These are phyloP conservation scores for Ophiosphaerella korrae DNA, from an alignment of 2,329 filamentous ascomycete species.

Conservation along the genomic window DNA sequence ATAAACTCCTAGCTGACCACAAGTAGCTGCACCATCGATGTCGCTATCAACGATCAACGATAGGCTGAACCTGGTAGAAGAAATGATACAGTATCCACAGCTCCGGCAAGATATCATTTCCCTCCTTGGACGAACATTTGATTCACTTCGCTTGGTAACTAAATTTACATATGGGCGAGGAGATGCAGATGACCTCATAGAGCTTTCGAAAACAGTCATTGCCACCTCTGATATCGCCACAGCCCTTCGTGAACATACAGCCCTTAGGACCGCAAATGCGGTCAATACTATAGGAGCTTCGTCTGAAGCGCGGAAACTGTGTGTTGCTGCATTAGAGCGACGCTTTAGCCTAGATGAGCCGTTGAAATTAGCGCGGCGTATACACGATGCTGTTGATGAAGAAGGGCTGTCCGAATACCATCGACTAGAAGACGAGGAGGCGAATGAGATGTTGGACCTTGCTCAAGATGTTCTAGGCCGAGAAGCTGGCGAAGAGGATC, in stretches of 20 bases:
- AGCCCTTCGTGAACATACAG: conserved; percentile 29
- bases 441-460: conserved; percentile 71
- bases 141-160: conserved; percentile 87
- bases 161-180: conserved; percentile 92
- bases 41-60: conserved; percentile 77
- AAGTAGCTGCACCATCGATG: conserved; percentile 78
- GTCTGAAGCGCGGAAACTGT: conserved; percentile 28
- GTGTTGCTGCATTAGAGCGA: conserved; percentile 51
- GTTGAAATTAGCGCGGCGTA: conserved; percentile 69
- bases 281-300: conserved; percentile 6
- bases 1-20: conserved; percentile 3
- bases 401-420: conserved; percentile 85
- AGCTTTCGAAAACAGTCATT: conserved; percentile 78
- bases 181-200: conserved; percentile 88
- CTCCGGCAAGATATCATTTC: conserved; percentile 72
- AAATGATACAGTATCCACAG: conserved; percentile 69
- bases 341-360: conserved; percentile 72
- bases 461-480: conserved; percentile 72
- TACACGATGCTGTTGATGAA: conserved; percentile 84
- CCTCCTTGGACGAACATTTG: conserved; percentile 75
- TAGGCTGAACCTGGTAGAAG: conserved; percentile 79
- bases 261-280: conserved; percentile 21
- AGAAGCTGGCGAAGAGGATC: conserved; percentile 67
- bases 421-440: conserved; percentile 73
- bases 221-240: conserved; percentile 70